Percentiles rank a stretch among this genome's conserved stretches.
Evolutionary conservation across 2,329 filamentous ascomycete genomes (phyloP).

Genomic region (Remersonia thermophila): DNA sequence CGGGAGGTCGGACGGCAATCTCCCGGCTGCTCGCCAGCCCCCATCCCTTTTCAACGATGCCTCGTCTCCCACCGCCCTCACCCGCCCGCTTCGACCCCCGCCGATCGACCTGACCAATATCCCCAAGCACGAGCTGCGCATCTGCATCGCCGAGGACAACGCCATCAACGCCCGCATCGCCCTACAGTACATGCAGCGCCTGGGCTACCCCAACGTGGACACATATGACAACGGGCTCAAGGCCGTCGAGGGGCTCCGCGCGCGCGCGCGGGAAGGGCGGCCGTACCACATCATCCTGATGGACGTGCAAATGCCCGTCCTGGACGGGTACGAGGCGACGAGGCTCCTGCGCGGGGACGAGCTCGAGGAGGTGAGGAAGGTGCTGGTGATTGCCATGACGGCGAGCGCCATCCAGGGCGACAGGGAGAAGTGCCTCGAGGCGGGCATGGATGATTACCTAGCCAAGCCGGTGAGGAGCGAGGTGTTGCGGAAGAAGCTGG

Average conservation of each 20-base stretch:
- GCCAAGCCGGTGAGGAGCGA: constrained; percentile 90
- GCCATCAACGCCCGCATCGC: constrained; percentile 90
- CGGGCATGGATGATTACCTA: constrained; percentile 95
- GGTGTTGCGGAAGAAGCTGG: constrained; percentile 72
- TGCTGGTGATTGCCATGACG: constrained; percentile 96
- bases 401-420: constrained; percentile 90
- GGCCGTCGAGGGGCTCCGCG: constrained; percentile 73
- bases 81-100: constrained; percentile 6
- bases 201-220: constrained; percentile 71
- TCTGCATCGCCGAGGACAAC: constrained; percentile 94
- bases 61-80: constrained; percentile 13
- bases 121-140: constrained; percentile 63
- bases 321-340: constrained; percentile 88
- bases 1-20: constrained; percentile 9
- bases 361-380: constrained; percentile 62
- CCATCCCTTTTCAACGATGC: neutral
- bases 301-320: constrained; percentile 92
- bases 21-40: constrained; percentile 6
- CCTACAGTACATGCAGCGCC: constrained; percentile 74
- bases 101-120: constrained; percentile 55
- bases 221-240: constrained; percentile 84
- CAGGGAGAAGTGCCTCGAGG: constrained; percentile 85
- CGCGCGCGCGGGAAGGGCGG: constrained; percentile 54
- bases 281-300: constrained; percentile 89
- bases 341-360: constrained; percentile 67